These are phyloP conservation scores for Pisolithus orientalis DNA, from an alignment of 768 basidiomycete genomes.

Conservation along the genomic window DNA sequence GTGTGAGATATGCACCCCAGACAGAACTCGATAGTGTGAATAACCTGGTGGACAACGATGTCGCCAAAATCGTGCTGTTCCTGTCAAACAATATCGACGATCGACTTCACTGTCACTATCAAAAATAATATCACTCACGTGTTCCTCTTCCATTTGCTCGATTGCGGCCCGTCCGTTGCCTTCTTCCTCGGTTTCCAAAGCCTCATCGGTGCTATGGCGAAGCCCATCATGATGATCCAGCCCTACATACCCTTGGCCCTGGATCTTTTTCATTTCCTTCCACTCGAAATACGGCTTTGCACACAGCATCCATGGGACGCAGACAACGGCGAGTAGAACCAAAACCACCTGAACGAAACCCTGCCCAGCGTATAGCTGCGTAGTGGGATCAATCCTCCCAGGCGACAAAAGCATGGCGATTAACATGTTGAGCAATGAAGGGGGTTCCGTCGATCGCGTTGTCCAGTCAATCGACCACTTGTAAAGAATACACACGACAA, in stretches of 20 bases:
- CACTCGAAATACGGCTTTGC: conserved; percentile 88
- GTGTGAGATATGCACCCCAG: conserved; percentile 98
- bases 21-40: conserved; percentile 99
- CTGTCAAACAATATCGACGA: conserved; percentile 27
- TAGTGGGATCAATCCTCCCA: conserved; percentile 61
- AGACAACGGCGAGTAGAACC: conserved; percentile 71
- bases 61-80: conserved; percentile 92
- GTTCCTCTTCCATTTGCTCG: conserved; percentile 65
- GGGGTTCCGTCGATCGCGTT: conserved; percentile 58
- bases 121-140: conserved; percentile 43
- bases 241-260: conserved; percentile 79
- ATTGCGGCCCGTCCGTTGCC: conserved; percentile 67
- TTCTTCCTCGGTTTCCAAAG: conserved; percentile 74
- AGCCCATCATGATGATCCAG: conserved; percentile 52
- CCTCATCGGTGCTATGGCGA: conserved; percentile 52
- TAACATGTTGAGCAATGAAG: conserved; percentile 91
- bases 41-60: conserved; percentile 93
- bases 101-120: neutral
- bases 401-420: conserved; percentile 95
- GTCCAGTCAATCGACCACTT: conserved; percentile 97
- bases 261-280: conserved; percentile 83
- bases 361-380: conserved; percentile 83
- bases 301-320: conserved; percentile 93
- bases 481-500: conserved; percentile 90
- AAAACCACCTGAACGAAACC: conserved; percentile 75